Percentiles rank a stretch among this genome's conserved stretches.
Evolutionary conservation across 108 stramenopile species (phyloP).

Genomic region (Nitzschia palea): DNA sequence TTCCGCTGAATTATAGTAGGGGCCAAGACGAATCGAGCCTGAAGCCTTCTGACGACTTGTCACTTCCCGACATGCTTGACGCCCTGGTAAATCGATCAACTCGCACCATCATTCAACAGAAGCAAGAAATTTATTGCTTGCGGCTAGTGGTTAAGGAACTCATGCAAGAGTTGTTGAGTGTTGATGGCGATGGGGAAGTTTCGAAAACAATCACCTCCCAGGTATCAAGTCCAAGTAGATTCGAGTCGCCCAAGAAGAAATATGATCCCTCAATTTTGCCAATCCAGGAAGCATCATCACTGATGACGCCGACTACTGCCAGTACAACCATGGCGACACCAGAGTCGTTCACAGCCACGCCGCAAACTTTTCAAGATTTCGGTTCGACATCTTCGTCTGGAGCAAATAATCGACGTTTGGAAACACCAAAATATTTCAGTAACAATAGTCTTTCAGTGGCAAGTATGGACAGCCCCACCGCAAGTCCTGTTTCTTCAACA

Average conservation of each 20-base stretch:
- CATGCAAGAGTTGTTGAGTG: conserved; percentile 3
- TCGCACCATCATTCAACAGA: neutral
- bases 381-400: neutral
- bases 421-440: too few species aligned
- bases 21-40: neutral
- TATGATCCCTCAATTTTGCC: too few species aligned
- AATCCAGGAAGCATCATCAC: too few species aligned
- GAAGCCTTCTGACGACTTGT: neutral
- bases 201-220: too few species aligned
- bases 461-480: too few species aligned
- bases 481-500: too few species aligned
- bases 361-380: neutral
- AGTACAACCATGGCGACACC: neutral
- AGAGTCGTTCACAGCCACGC: neutral
- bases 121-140: conserved; percentile 10
- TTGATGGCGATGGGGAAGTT: too few species aligned
- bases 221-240: too few species aligned
- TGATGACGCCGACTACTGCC: neutral
- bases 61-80: conserved; percentile 1
- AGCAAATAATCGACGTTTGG: neutral
- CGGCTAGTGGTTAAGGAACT: conserved; percentile 4
- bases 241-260: too few species aligned
- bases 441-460: too few species aligned
- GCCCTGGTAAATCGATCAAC: conserved; percentile 2
- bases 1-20: neutral